Evolutionary conservation across 2,329 filamentous ascomycete species (phyloP).

Genomic region (Hypoxylon sp.): DNA sequence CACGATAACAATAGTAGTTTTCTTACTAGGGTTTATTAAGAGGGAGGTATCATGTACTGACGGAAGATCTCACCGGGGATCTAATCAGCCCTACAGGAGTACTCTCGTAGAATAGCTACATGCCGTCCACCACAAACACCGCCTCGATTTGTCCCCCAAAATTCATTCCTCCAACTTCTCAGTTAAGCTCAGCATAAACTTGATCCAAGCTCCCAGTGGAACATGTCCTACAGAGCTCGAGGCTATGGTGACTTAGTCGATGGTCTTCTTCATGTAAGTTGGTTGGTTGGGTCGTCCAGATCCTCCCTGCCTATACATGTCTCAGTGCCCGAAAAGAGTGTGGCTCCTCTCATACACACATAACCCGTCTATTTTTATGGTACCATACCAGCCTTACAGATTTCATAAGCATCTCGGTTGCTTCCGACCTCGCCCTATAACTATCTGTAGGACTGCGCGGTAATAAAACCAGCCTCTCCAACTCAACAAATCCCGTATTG

Average conservation of each 20-base stretch:
- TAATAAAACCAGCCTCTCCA: constrained; percentile 37
- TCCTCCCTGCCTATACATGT: constrained; percentile 29
- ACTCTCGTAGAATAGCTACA: constrained; percentile 28
- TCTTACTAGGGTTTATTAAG: constrained; percentile 26
- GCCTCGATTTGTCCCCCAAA: constrained; percentile 26
- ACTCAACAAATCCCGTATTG: constrained; percentile 11
- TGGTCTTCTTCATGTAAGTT: constrained; percentile 50
- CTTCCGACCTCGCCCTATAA: constrained; percentile 15
- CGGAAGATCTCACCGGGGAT: constrained; percentile 19
- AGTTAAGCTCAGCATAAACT: constrained; percentile 34
- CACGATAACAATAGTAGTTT: constrained; percentile 26
- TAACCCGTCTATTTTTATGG: constrained; percentile 38
- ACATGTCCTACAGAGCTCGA: constrained; percentile 48
- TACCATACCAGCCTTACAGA: constrained; percentile 20
- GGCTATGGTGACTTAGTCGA: constrained; percentile 46
- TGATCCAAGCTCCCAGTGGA: constrained; percentile 45
- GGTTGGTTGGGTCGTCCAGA: constrained; percentile 31
- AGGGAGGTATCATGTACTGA: constrained; percentile 11
- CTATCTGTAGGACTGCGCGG: constrained; percentile 19
- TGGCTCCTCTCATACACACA: constrained; percentile 25
- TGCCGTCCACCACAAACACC: constrained; percentile 24
- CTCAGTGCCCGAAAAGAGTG: constrained; percentile 28
- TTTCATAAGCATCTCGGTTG: constrained; percentile 23
- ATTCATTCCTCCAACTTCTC: constrained; percentile 25
- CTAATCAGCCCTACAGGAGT: constrained; percentile 26